Evolutionary conservation across 345 rosid species (phyloP).

Genomic region (Erucastrum elatum): DNA sequence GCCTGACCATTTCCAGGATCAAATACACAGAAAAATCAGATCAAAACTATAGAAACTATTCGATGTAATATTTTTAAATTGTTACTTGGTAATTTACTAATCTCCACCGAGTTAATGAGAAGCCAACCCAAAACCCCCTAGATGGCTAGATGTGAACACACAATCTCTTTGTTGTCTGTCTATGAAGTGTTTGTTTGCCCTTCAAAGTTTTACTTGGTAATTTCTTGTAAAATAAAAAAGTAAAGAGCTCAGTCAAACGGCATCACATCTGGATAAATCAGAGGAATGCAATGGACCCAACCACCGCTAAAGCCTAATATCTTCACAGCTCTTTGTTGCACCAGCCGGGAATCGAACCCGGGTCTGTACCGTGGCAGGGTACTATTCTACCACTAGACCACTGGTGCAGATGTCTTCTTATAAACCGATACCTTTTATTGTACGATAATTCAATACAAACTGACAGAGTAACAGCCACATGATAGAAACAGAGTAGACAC

Average conservation of each 20-base stretch:
- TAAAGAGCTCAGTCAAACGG: neutral
- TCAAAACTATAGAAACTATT: too few species aligned
- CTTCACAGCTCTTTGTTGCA: neutral
- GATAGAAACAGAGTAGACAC: constrained; percentile 6
- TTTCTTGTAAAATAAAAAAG: too few species aligned
- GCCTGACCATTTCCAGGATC: neutral
- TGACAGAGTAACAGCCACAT: neutral
- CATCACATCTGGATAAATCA: neutral
- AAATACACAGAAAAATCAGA: too few species aligned
- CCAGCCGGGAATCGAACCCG: constrained; percentile 51
- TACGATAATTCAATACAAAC: neutral
- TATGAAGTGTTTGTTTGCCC: too few species aligned
- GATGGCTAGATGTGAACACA: too few species aligned
- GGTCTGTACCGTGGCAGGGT: constrained; percentile 81
- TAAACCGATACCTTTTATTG: neutral
- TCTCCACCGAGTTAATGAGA: too few species aligned
- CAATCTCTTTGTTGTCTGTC: too few species aligned
- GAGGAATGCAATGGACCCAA: neutral
- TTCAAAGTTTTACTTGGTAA: too few species aligned
- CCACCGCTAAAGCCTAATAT: neutral
- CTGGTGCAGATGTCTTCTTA: constrained; percentile 44
- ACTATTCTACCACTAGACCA: constrained; percentile 90
- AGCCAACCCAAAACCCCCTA: too few species aligned
- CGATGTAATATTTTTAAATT: too few species aligned
- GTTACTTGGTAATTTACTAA: too few species aligned